Conservation (phyloP, 768 basidiomycete genomes). For the Rhodotorula taiwanensis region DNA sequence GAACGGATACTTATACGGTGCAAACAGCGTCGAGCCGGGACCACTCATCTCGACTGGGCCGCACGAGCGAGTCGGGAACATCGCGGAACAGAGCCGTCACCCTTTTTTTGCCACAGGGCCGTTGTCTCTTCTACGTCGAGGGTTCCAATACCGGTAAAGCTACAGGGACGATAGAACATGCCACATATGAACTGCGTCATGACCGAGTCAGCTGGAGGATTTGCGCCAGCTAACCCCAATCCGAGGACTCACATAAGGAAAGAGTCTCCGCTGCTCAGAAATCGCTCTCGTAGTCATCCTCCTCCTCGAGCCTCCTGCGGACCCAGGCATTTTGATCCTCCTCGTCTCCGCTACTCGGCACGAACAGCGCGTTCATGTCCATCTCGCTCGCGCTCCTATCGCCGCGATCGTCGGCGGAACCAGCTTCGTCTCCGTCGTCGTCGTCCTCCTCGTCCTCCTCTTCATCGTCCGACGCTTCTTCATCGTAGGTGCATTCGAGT, state of each 20-base stretch:
- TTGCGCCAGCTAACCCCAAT: too few relatives aligned
- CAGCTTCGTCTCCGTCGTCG: neutral
- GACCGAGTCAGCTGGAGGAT: too few relatives aligned
- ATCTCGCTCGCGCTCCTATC: neutral
- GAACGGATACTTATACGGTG: too few relatives aligned
- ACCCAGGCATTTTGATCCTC: neutral
- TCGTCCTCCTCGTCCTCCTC: neutral
- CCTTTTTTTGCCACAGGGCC: too few relatives aligned
- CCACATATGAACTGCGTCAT: too few relatives aligned
- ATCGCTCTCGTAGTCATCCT: conserved; percentile 1
- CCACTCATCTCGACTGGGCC: conserved; percentile 3
- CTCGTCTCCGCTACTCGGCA: neutral
- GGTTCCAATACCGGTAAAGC: too few relatives aligned
- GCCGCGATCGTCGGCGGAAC: neutral
- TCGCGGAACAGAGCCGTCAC: too few relatives aligned
- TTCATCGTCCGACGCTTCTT: neutral
- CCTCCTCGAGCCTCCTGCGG: neutral
- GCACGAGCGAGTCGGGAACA: neutral
- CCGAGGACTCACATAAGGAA: too few relatives aligned
- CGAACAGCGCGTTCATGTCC: conserved; percentile 6
- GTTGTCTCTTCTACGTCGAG: too few relatives aligned
- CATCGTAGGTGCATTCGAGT: conserved; percentile 5
- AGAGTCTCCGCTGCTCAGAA: too few relatives aligned
- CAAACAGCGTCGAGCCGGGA: too few relatives aligned
- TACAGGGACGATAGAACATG: neutral